Percentiles rank a stretch among this genome's conserved stretches.
These are phyloP conservation scores for Lactarius pseudohatsudake DNA, from an alignment of 768 basidiomycete genomes.

Conservation along the genomic window DNA sequence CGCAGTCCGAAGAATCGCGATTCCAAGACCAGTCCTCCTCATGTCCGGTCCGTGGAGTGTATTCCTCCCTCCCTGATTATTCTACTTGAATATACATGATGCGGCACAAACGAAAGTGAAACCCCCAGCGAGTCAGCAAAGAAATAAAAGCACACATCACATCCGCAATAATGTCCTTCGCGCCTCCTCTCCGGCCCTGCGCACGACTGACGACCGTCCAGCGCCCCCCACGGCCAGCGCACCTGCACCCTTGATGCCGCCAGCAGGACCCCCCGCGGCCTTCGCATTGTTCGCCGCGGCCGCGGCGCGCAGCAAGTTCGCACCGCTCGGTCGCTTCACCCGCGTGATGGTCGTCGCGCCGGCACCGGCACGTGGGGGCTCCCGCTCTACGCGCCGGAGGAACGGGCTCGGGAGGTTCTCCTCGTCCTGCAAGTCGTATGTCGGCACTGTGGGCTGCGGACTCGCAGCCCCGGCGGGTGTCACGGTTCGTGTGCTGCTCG, in stretches of 20 bases:
- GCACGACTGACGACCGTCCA: constrained; percentile 36
- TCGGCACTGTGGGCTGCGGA: background rate
- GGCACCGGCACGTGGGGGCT: constrained; percentile 29
- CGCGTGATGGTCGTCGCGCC: constrained; percentile 22
- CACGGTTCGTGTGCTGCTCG: constrained; percentile 5
- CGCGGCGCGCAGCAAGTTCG: constrained; percentile 55
- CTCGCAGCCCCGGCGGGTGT: background rate
- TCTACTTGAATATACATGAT: background rate
- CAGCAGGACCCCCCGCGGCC: constrained; percentile 20
- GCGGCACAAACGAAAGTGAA: background rate
- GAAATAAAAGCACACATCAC: constrained; percentile 25
- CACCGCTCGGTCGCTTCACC: constrained; percentile 49
- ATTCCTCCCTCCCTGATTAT: background rate
- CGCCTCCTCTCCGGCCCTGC: constrained; percentile 53
- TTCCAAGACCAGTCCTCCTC: background rate
- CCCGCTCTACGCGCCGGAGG: constrained; percentile 55
- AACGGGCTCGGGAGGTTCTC: constrained; percentile 87
- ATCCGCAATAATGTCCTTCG: constrained; percentile 45
- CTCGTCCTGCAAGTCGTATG: constrained; percentile 71
- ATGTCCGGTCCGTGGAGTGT: background rate
- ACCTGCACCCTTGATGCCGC: background rate
- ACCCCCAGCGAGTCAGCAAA: background rate
- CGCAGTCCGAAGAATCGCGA: background rate
- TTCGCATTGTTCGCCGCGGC: constrained; percentile 56
- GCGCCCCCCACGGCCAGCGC: background rate